Evolutionary conservation across 116 monocot genomes (phyloP).

Genomic region (Thalassia testudinum): DNA sequence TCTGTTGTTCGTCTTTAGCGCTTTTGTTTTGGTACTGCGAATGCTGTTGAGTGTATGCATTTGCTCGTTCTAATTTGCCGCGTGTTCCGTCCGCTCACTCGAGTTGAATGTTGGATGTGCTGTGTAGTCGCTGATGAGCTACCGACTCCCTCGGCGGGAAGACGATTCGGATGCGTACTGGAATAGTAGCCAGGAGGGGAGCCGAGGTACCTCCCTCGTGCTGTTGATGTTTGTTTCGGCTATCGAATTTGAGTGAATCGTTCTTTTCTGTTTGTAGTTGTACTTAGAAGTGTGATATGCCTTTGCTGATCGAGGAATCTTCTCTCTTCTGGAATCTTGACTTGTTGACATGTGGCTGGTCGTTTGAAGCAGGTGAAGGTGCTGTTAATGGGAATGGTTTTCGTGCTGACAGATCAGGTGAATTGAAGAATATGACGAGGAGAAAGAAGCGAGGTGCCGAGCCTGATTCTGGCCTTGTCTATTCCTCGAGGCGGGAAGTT

Average conservation of each 20-base stretch:
- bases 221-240: background rate
- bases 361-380: constrained; percentile 27
- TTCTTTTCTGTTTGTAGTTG: background rate
- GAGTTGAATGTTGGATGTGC: constrained; percentile 1
- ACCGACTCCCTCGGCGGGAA: constrained; percentile 47
- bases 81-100: background rate
- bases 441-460: constrained; percentile 28
- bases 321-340: background rate
- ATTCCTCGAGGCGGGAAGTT: constrained; percentile 27
- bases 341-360: background rate
- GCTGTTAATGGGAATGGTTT: constrained; percentile 35
- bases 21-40: background rate
- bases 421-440: constrained; percentile 16
- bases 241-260: background rate
- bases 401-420: constrained; percentile 16
- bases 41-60: background rate
- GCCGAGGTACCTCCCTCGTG: constrained; percentile 50
- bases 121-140: constrained; percentile 75
- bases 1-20: background rate
- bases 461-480: constrained; percentile 22
- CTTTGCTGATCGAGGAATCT: background rate
- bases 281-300: background rate
- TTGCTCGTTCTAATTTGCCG: background rate
- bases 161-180: constrained; percentile 42
- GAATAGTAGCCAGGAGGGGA: constrained; percentile 65